Percentiles rank a stretch among this genome's conserved stretches.
Conservation (phyloP, 2,329 filamentous ascomycete genomes). For the Didymella exigua region DNA sequence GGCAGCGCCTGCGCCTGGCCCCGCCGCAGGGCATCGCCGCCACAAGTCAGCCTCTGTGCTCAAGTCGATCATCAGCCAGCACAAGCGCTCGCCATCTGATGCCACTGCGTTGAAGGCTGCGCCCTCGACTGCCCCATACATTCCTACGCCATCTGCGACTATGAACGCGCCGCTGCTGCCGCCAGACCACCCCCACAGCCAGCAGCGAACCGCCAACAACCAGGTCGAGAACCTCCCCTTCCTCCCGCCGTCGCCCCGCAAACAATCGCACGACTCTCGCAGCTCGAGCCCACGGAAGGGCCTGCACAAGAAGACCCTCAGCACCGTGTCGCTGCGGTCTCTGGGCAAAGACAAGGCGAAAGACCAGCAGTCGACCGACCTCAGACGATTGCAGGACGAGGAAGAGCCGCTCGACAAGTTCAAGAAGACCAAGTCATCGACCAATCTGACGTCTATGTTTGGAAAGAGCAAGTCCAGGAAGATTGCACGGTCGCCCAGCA, state of each 20-base stretch:
- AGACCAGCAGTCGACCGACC: conserved; percentile 42
- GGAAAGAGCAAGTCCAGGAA: conserved; percentile 72
- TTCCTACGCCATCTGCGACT: conserved; percentile 27
- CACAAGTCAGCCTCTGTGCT: conserved; percentile 53
- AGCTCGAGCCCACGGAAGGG: conserved; percentile 41
- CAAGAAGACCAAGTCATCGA: conserved; percentile 80
- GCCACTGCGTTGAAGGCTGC: conserved; percentile 39
- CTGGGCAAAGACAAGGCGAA: conserved; percentile 51
- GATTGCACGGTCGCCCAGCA: conserved; percentile 55
- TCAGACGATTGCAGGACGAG: conserved; percentile 33
- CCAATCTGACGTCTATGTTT: conserved; percentile 79
- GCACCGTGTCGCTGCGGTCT: conserved; percentile 59
- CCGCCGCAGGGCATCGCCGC: conserved; percentile 42
- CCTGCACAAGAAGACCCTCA: conserved; percentile 61
- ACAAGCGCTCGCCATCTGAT: conserved; percentile 56
- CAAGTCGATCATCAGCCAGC: conserved; percentile 59
- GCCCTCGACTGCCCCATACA: conserved; percentile 28
- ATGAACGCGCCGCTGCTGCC: conserved; percentile 53
- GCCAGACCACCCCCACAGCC: conserved; percentile 56
- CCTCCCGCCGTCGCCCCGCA: conserved; percentile 44
- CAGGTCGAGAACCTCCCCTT: conserved; percentile 35
- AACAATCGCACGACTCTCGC: conserved; percentile 46
- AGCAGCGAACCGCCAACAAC: conserved; percentile 33
- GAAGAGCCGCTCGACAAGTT: conserved; percentile 48
- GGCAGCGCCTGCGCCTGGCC: conserved; percentile 32